Percentiles rank a stretch among this genome's conserved stretches.
These are phyloP conservation scores for Dalbergia cochinchinensis DNA, from an alignment of 306 rosid genomes.

Conservation along the genomic window DNA sequence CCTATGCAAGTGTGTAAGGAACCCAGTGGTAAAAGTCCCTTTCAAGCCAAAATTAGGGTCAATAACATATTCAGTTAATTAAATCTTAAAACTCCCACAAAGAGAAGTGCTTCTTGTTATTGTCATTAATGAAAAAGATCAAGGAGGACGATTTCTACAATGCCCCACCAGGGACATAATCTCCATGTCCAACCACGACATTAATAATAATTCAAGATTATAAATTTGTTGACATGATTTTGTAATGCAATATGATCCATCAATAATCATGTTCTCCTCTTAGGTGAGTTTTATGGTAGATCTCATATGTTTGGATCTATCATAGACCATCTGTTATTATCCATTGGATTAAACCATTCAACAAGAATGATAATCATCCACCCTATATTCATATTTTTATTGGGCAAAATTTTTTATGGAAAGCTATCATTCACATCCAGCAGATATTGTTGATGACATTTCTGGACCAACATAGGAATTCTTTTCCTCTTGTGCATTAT, in stretches of 20 bases:
- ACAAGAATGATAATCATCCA: too few relatives aligned
- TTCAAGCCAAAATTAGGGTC: conserved; percentile 3
- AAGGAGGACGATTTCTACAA: conserved; percentile 41
- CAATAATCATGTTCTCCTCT: conserved; percentile 18
- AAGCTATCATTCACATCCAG: neutral
- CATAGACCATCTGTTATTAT: too few relatives aligned
- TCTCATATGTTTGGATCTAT: too few relatives aligned
- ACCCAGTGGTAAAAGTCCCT: conserved; percentile 23
- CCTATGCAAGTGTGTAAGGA: conserved; percentile 1
- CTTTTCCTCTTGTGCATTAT: conserved; percentile 13
- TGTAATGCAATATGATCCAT: conserved; percentile 23
- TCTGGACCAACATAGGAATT: conserved; percentile 26
- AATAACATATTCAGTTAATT: neutral
- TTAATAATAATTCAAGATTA: neutral
- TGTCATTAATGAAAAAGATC: conserved; percentile 20
- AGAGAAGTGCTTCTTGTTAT: neutral
- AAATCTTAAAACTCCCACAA: neutral
- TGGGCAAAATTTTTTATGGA: neutral
- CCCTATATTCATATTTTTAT: conserved; percentile 27
- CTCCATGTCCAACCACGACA: neutral
- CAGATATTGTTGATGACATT: conserved; percentile 14
- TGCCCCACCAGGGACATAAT: conserved; percentile 29
- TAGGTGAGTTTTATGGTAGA: too few relatives aligned
- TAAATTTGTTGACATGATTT: conserved; percentile 1
- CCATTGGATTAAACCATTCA: too few relatives aligned